phyloP scores from a whole-genome alignment of 2,329 filamentous ascomycete genomes.

The Colletotrichum sojae region DNA sequence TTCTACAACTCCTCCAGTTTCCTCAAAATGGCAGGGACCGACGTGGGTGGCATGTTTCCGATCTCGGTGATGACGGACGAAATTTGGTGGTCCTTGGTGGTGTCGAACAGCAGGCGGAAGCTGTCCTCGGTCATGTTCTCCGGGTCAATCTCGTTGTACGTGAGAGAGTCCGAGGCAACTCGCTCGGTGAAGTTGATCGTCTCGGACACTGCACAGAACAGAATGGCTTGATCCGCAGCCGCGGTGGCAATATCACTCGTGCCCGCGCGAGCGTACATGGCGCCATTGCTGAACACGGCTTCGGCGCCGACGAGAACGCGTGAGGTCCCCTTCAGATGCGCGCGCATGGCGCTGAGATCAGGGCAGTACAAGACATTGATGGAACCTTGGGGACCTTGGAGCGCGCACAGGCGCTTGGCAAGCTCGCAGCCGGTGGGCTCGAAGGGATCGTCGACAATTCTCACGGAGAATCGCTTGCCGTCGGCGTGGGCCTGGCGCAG shows the following conservation, averaged over 20 bases:
- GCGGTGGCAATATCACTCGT: constrained; percentile 90
- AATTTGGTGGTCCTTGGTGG: constrained; percentile 89
- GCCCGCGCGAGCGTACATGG: constrained; percentile 88
- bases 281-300: constrained; percentile 95
- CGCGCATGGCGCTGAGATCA: constrained; percentile 80
- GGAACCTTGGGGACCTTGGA: constrained; percentile 61
- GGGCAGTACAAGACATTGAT: constrained; percentile 86
- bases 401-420: constrained; percentile 75
- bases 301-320: constrained; percentile 92
- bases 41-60: constrained; percentile 87
- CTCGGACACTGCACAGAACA: constrained; percentile 92
- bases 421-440: constrained; percentile 69
- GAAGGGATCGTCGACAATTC: constrained; percentile 81
- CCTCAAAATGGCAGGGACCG: constrained; percentile 77
- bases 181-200: constrained; percentile 92
- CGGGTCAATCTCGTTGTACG: constrained; percentile 91
- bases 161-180: constrained; percentile 91
- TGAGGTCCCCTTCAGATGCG: constrained; percentile 76
- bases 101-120: constrained; percentile 86
- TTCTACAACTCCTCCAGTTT: constrained; percentile 70
- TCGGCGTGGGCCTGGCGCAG: constrained; percentile 78
- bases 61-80: constrained; percentile 93
- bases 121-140: constrained; percentile 72
- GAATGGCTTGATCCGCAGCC: constrained; percentile 80
- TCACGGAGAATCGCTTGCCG: constrained; percentile 85